Percentiles rank a stretch among this genome's conserved stretches.
Conservation (phyloP, 2,329 filamentous ascomycete genomes). For the Nemania diffusa region DNA sequence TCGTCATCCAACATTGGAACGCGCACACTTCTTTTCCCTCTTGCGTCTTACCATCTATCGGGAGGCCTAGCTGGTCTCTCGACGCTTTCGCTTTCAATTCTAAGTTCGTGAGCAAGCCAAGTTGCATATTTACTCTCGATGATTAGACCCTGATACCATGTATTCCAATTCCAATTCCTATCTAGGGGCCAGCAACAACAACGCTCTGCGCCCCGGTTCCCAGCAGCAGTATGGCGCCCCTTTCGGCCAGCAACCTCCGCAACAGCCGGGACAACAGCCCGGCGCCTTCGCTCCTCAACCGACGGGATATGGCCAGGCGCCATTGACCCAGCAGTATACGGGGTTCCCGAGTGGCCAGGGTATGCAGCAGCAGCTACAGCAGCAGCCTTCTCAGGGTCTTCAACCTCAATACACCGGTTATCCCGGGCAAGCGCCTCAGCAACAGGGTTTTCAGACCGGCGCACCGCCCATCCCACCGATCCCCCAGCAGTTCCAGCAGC, state of each 20-base stretch:
- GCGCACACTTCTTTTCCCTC: constrained; percentile 24
- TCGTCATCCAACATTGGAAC: constrained; percentile 39
- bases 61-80: constrained; percentile 42
- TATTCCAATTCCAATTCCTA: constrained; percentile 91
- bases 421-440: constrained; percentile 58
- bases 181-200: constrained; percentile 79
- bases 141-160: constrained; percentile 63
- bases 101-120: constrained; percentile 11
- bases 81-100: constrained; percentile 21
- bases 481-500: constrained; percentile 68
- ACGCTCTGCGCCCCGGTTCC: constrained; percentile 73
- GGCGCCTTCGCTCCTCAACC: constrained; percentile 67
- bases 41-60: constrained; percentile 38
- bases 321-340: constrained; percentile 68
- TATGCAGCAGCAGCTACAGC: constrained; percentile 58
- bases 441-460: constrained; percentile 70
- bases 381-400: constrained; percentile 46
- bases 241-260: constrained; percentile 59
- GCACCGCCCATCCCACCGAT: constrained; percentile 70
- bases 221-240: constrained; percentile 68
- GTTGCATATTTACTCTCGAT: constrained; percentile 25
- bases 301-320: constrained; percentile 68
- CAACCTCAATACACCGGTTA: constrained; percentile 62
- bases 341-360: constrained; percentile 67
- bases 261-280: constrained; percentile 61